These are phyloP conservation scores for Sordaria brevicollis DNA, from an alignment of 495 filamentous ascomycete species.

Conservation along the genomic window DNA sequence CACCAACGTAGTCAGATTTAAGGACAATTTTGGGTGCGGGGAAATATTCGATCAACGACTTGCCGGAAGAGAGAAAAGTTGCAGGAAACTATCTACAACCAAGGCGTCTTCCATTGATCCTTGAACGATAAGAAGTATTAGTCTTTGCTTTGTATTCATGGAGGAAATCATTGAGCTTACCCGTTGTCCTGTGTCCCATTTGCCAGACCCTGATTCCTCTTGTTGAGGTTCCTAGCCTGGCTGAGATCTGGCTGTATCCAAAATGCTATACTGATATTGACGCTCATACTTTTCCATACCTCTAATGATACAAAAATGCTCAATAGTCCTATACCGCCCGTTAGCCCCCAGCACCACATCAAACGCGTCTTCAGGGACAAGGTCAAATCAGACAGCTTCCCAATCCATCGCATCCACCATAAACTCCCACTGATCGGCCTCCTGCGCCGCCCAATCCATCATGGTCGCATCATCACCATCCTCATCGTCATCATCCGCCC, in stretches of 20 bases:
- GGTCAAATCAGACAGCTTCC: slow-evolving; percentile 39
- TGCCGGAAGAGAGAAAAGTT: neutral
- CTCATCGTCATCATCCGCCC: neutral
- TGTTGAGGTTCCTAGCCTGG: no score
- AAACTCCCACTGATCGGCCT: slow-evolving; percentile 43
- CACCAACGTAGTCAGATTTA: neutral
- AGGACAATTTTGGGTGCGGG: neutral
- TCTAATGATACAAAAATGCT: neutral
- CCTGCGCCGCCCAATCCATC: slow-evolving; percentile 4
- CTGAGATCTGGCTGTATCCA: neutral
- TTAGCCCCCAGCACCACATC: neutral
- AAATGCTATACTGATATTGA: neutral
- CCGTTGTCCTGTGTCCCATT: neutral
- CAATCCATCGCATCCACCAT: slow-evolving; percentile 60
- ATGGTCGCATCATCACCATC: slow-evolving; percentile 25
- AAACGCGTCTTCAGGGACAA: neutral
- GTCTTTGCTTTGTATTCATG: neutral
- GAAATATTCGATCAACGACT: neutral
- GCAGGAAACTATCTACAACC: neutral
- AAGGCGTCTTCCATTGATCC: neutral
- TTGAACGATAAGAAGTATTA: neutral
- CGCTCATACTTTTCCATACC: neutral
- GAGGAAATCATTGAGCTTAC: neutral
- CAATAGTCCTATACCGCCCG: neutral
- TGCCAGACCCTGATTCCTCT: neutral